phyloP scores from a whole-genome alignment of 495 filamentous ascomycete genomes.

The Aspergillus taichungensis region DNA sequence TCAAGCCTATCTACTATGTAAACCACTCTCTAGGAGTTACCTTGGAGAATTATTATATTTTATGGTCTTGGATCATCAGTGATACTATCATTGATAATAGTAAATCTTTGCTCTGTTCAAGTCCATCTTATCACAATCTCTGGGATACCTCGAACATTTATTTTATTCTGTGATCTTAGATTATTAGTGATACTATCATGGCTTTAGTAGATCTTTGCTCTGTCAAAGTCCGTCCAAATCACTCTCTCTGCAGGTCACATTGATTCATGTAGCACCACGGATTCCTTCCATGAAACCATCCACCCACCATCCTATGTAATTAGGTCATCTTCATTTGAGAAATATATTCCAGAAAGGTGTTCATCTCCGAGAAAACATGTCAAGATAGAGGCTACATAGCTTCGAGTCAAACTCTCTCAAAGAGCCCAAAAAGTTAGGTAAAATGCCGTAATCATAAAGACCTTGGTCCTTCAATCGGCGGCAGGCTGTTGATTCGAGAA shows the following conservation, averaged over 20 bases:
- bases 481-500: constrained; percentile 6
- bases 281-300: constrained; percentile 3
- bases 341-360: constrained; percentile 8
- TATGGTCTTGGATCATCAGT: no score
- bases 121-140: no score
- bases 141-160: no score
- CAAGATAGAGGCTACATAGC: constrained; percentile 2
- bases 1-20: not conserved
- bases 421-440: constrained; percentile 6
- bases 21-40: no score
- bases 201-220: constrained; percentile 4
- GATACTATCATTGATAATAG: no score
- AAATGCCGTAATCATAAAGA: constrained; percentile 7
- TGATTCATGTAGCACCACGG: constrained; percentile 6
- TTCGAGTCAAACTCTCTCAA: constrained; percentile 5
- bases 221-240: constrained; percentile 10
- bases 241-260: no score
- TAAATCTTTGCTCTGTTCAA: no score
- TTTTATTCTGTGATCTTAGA: no score
- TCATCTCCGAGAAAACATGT: constrained; percentile 6
- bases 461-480: constrained; percentile 2
- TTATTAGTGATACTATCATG: not conserved
- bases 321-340: constrained; percentile 4
- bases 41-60: no score
- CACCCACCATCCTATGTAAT: constrained; percentile 4